Base-by-base conservation (phyloP, 805 yeast genomes). In the Starmera caribaea region DNA sequence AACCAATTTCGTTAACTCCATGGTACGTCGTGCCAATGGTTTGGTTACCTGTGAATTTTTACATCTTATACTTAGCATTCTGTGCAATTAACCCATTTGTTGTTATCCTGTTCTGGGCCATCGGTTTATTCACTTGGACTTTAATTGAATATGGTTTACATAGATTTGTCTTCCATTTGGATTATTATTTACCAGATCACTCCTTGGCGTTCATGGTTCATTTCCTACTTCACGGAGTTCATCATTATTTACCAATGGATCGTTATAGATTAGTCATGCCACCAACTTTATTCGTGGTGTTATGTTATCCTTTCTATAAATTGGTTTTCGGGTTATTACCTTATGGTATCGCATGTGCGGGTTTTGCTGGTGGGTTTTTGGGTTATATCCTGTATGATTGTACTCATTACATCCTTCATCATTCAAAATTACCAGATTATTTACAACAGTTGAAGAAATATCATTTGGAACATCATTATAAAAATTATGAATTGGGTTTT, bases 181-280 rank as follows among this genome's bases (percentile, higher is more conserved):
- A 92, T 59, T 68, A 76, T 38, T 75, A 80, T 57, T 71, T 94
- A 43, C 99, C 99, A 12, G 83, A 85, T 46, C 74, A 83, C 61
- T 80, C 76, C 37, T 36, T 74, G 16, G 83, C 85, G 8, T 79
- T 83, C 53, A 76, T 95, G 1, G 42, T 88, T 34, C 99, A 92
- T 62, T 92, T 92, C 69, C 61, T 88, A 42, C 68, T 90, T 48
- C 99, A 92, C 54, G 99, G 99, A 41, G 82, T 89, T 38, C 99
- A 92, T 61, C 99, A 92, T 62, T 92, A 85, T 61, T 71, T 92
- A 50, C 99, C 99, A 46, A 92, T 94, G 98, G 99, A 92, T 66
- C 76, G 75, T 44, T 69, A 76, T 59, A 78, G 99, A 58, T 74
- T 92, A 53, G 99, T 92, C 30, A 82, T 92, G 84, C 99, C 99